These are phyloP conservation scores for Trichophyton schoenleinii DNA, from an alignment of 2,329 filamentous ascomycete genomes.

Conservation along the genomic window DNA sequence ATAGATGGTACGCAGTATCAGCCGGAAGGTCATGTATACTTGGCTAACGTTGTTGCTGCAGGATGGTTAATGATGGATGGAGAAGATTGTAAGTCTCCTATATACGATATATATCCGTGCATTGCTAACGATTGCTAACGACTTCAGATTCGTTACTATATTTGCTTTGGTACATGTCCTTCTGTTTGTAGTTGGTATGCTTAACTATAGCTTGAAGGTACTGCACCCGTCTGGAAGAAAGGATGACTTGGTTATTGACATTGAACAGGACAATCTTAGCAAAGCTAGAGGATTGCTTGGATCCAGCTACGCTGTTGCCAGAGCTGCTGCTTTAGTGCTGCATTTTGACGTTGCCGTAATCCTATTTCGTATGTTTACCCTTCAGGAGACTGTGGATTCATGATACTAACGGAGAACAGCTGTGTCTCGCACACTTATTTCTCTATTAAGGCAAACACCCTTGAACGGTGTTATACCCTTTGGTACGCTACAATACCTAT, in stretches of 20 bases:
- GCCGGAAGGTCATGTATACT: neutral
- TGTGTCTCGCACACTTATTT: conserved; percentile 74
- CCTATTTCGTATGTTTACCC: conserved; percentile 43
- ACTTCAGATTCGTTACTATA: conserved; percentile 59
- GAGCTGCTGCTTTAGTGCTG: conserved; percentile 61
- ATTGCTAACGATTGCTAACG: conserved; percentile 26
- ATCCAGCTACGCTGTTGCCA: conserved; percentile 62
- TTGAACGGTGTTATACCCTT: conserved; percentile 79
- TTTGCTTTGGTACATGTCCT: conserved; percentile 62
- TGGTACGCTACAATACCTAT: conserved; percentile 14
- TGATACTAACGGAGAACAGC: conserved; percentile 25
- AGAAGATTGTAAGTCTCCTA: conserved; percentile 53
- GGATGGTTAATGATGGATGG: conserved; percentile 82
- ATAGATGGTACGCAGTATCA: conserved; percentile 44
- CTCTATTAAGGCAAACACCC: conserved; percentile 64
- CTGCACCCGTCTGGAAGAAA: neutral
- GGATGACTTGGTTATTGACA: neutral
- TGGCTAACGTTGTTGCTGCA: conserved; percentile 8
- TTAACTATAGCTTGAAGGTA: conserved; percentile 64
- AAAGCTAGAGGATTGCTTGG: conserved; percentile 56
- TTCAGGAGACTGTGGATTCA: neutral
- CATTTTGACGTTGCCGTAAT: conserved; percentile 73
- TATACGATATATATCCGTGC: neutral
- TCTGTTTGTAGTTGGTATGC: conserved; percentile 67
- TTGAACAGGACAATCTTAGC: conserved; percentile 48